Percentiles rank a stretch among this genome's conserved stretches.
phyloP scores from a whole-genome alignment of 768 basidiomycete species.

The Boletellus sp. region DNA sequence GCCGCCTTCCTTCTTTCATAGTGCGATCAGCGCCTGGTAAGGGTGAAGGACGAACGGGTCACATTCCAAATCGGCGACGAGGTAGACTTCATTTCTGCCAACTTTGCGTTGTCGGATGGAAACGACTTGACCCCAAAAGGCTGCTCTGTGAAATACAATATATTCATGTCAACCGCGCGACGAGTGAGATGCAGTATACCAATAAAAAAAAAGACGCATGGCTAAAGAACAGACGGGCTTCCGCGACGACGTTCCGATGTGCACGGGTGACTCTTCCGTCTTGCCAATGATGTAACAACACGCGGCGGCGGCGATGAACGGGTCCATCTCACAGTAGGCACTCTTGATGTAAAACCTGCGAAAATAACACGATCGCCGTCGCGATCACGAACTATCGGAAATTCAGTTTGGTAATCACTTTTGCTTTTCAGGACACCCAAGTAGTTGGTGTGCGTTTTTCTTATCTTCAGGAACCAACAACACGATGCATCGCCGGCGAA shows the following conservation, averaged over 20 bases:
- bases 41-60: conserved; percentile 93
- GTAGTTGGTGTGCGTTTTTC: too few species aligned
- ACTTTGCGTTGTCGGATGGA: conserved; percentile 80
- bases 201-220: conserved; percentile 40
- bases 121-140: conserved; percentile 78
- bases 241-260: conserved; percentile 86
- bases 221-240: conserved; percentile 74
- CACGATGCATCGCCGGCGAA: conserved; percentile 69
- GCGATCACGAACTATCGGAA: conserved; percentile 90
- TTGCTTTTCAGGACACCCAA: too few species aligned
- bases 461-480: not conserved
- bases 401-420: conserved; percentile 78
- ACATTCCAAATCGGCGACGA: conserved; percentile 94
- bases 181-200: too few species aligned
- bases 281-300: conserved; percentile 97
- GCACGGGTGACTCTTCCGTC: conserved; percentile 91
- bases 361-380: conserved; percentile 93
- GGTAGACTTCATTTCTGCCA: conserved; percentile 99
- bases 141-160: conserved; percentile 50
- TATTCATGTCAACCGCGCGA: too few species aligned
- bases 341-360: conserved; percentile 97
- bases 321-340: conserved; percentile 92
- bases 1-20: conserved; percentile 60
- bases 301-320: conserved; percentile 86
- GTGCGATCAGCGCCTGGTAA: conserved; percentile 79